phyloP scores from a whole-genome alignment of 139 green algal genomes.

The Chlamydomonas sp. region DNA sequence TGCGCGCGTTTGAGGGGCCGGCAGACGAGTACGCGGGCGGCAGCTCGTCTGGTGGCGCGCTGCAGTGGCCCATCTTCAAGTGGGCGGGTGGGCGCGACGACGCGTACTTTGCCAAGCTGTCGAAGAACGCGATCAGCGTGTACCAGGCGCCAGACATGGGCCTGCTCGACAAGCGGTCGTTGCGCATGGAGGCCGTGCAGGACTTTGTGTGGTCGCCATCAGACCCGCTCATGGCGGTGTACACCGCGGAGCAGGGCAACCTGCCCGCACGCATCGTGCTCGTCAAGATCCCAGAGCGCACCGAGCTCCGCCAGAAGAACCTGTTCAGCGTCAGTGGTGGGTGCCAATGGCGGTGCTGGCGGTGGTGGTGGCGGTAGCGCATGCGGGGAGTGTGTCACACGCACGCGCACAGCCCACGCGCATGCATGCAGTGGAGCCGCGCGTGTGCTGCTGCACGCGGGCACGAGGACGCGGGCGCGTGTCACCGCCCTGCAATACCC shows the following conservation, averaged over 20 bases:
- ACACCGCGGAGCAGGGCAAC: slow-evolving; percentile 81
- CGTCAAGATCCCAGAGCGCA: slow-evolving; percentile 63
- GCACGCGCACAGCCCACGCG: no score
- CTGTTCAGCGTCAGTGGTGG: slow-evolving; percentile 81
- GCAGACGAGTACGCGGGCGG: slow-evolving; percentile 14
- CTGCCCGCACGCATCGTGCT: slow-evolving; percentile 73
- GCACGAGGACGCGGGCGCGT: no score
- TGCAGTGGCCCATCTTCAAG: slow-evolving; percentile 87
- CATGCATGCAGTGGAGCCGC: no score
- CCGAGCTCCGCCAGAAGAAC: slow-evolving; percentile 92
- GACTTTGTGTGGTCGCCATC: slow-evolving; percentile 89
- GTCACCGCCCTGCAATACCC: no score
- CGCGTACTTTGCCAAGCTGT: slow-evolving; percentile 82
- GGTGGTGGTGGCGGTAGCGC: background rate
- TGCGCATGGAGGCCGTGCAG: slow-evolving; percentile 82
- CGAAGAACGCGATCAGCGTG: slow-evolving; percentile 67
- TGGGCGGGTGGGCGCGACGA: slow-evolving; percentile 75
- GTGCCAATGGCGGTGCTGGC: background rate
- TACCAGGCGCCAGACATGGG: slow-evolving; percentile 79
- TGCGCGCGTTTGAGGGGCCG: slow-evolving; percentile 50
- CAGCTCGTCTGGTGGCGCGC: slow-evolving; percentile 36
- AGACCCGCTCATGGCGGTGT: slow-evolving; percentile 78
- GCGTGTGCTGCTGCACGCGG: no score
- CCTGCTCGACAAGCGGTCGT: slow-evolving; percentile 86
- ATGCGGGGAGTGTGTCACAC: no score